These are phyloP conservation scores for Scheffersomyces stambukii DNA, from an alignment of 1,139 yeast species.

Conservation along the genomic window DNA sequence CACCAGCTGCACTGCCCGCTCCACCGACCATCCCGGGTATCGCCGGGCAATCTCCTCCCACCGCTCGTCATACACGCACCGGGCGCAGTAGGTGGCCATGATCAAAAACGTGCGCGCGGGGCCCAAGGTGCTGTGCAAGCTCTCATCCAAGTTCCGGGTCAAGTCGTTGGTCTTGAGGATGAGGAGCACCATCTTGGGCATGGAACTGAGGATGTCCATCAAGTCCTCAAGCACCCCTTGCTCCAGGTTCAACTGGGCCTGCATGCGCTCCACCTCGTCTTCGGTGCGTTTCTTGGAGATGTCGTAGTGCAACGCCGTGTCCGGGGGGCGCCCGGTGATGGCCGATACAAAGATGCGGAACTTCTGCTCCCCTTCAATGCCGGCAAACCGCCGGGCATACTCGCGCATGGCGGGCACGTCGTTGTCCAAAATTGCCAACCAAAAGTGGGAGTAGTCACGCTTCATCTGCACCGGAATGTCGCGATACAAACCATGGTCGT, in stretches of 20 bases:
- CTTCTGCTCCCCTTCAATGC: constrained; percentile 70
- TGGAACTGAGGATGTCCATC: constrained; percentile 71
- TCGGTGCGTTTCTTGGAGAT: constrained; percentile 51
- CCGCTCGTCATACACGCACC: constrained; percentile 68
- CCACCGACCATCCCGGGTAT: constrained; percentile 28
- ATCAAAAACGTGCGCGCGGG: constrained; percentile 84
- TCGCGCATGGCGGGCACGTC: constrained; percentile 61
- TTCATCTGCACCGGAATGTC: constrained; percentile 75
- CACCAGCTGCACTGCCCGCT: constrained; percentile 26
- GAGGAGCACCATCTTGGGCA: constrained; percentile 82
- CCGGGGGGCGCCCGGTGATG: constrained; percentile 75
- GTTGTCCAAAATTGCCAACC: constrained; percentile 82
- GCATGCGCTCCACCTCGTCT: constrained; percentile 64
- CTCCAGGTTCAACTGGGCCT: constrained; percentile 49
- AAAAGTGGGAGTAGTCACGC: constrained; percentile 81
- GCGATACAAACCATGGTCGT: constrained; percentile 93
- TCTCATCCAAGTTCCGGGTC: constrained; percentile 83
- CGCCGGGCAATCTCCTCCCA: constrained; percentile 33
- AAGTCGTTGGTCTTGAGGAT: constrained; percentile 92
- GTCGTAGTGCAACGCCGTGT: constrained; percentile 41
- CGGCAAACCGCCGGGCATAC: constrained; percentile 77
- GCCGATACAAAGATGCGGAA: constrained; percentile 89
- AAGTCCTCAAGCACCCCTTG: constrained; percentile 68
- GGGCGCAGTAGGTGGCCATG: constrained; percentile 86
- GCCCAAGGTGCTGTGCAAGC: constrained; percentile 77